Percentiles rank a stretch among this genome's conserved stretches.
Conservation (phyloP, 352 stramenopile genomes). For the Phytophthora sp. region DNA sequence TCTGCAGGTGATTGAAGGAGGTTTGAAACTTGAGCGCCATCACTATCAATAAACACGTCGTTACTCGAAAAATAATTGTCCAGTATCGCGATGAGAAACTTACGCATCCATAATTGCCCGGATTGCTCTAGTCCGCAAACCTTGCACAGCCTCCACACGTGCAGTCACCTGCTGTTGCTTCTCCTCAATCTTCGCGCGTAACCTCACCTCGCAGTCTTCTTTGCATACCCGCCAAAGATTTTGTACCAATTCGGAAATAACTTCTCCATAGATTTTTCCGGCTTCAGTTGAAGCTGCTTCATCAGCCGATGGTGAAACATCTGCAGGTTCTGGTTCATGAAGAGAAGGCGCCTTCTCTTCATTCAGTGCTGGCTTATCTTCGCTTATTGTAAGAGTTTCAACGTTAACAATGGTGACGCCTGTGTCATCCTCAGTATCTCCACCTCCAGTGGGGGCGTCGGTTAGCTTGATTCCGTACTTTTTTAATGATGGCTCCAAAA, state of each 20-base stretch:
- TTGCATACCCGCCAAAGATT: conserved; percentile 67
- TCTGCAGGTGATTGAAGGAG: conserved; percentile 39
- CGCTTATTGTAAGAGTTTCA: conserved; percentile 18
- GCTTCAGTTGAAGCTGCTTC: conserved; percentile 6
- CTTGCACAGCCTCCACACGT: conserved; percentile 64
- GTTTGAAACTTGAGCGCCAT: conserved; percentile 50
- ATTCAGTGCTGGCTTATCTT: conserved; percentile 1
- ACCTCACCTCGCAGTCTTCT: conserved; percentile 54
- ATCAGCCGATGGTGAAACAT: conserved; percentile 7
- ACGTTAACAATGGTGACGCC: background rate
- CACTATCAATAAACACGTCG: conserved; percentile 37
- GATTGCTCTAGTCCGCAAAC: conserved; percentile 63
- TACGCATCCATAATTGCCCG: conserved; percentile 70
- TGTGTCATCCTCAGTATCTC: background rate
- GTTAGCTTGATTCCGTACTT: conserved; percentile 66
- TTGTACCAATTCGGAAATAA: conserved; percentile 75
- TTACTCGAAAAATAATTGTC: too few relatives aligned
- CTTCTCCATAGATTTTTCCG: conserved; percentile 70
- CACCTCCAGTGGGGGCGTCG: conserved; percentile 6
- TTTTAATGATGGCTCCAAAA: conserved; percentile 76
- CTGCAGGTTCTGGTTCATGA: conserved; percentile 10
- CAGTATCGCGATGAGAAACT: too few relatives aligned
- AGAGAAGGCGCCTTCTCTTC: conserved; percentile 21
- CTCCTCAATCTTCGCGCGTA: conserved; percentile 79
- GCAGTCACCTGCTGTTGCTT: conserved; percentile 76